Base-by-base conservation (phyloP, 345 rosid genomes). In the Hibiscus trionum region DNA sequence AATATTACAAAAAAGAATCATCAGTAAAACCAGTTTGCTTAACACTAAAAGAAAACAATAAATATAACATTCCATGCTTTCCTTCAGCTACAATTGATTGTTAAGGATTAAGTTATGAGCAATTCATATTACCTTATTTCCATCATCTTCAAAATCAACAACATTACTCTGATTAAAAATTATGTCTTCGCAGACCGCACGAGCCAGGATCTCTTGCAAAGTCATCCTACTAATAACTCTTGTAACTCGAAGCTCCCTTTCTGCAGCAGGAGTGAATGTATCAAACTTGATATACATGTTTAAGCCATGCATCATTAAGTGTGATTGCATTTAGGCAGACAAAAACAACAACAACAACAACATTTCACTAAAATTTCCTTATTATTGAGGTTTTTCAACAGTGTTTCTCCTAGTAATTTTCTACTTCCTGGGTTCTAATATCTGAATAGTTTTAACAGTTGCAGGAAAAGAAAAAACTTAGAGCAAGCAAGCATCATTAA, bases 201-300 rank as follows among this genome's bases (percentile, higher is more conserved):
- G 75, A 56, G 90, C 96, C 11, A 95, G 81, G 80, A 89, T 92
- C 77, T 85, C 85, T 76, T 95, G 99, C 83, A 92, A 81, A 42
- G 91, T 89, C 93, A 95, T 90, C 75, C 97, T 85, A 63, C 97
- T 90, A 69, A 95, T 88, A 7, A 92, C 96, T 59, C 97, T 82
- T 26, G 99, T 95, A 59, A 92, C 94, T 1, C 97, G 99, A 73
- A 95, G 93, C 71, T 97, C 97, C 60, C 82, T 62, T 80, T 90
- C 93, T 0, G 83, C 97, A 31, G 97, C 96, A 61, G 97, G 97
- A 59, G 97, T 92, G 86, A 95, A 95, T 35, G 93, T 89, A 80
- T 95, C 99, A 79, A 95, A 92, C 90, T 92, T 92, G 61, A 88
- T 72, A 63, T 85, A 92, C 99, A 97, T 90, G 88, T 75, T 82